These are phyloP conservation scores for Aureobasidium sp. DNA, from an alignment of 2,329 filamentous ascomycete genomes.

Conservation along the genomic window DNA sequence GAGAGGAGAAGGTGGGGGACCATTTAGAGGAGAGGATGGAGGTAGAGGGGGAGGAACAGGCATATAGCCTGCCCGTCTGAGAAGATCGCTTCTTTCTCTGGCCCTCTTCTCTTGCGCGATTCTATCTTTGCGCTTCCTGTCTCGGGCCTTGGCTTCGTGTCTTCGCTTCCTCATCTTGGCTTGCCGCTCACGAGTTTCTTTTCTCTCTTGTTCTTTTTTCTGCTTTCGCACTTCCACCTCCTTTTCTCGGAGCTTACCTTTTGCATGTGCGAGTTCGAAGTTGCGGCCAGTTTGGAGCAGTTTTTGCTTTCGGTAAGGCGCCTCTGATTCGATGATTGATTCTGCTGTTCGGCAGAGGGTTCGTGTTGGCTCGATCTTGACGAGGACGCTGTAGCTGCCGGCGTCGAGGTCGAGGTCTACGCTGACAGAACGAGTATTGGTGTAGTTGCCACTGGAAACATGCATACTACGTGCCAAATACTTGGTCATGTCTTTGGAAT, in stretches of 20 bases:
- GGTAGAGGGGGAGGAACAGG: not conserved
- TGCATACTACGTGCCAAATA: constrained; percentile 29
- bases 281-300: constrained; percentile 62
- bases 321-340: not conserved
- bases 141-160: constrained; percentile 17
- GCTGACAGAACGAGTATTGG: constrained; percentile 67
- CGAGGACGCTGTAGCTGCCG: constrained; percentile 66
- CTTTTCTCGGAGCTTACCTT: constrained; percentile 50
- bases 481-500: constrained; percentile 34
- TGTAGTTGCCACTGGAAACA: constrained; percentile 23
- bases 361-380: constrained; percentile 67
- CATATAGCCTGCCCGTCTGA: not conserved
- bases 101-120: constrained; percentile 22
- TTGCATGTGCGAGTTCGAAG: constrained; percentile 64
- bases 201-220: constrained; percentile 27
- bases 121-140: constrained; percentile 19
- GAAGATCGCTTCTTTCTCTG: constrained; percentile 7
- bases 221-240: constrained; percentile 32
- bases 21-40: too few species aligned
- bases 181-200: constrained; percentile 26
- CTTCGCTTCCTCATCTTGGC: constrained; percentile 1
- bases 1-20: not conserved
- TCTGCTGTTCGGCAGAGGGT: constrained; percentile 40
- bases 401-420: constrained; percentile 65
- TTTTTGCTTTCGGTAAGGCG: constrained; percentile 59